Percentiles rank a stretch among this genome's conserved stretches.
Evolutionary conservation across 441 rosid species (phyloP).

Genomic region (Populus hybrid): DNA sequence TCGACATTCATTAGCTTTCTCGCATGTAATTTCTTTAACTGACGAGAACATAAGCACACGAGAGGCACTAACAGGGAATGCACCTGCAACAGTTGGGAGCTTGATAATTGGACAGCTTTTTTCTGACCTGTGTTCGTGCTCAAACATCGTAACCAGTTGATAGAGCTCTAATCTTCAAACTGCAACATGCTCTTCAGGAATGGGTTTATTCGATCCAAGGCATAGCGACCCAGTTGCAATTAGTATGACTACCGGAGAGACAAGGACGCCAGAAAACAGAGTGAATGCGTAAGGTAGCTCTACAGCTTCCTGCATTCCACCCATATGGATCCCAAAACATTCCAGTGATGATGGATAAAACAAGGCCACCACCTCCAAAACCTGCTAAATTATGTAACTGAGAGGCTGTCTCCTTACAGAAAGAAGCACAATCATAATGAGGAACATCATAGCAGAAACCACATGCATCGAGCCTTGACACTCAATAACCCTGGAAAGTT

Average conservation of each 20-base stretch:
- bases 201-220: conserved; percentile 55
- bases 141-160: conserved; percentile 62
- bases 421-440: conserved; percentile 2
- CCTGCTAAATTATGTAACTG: conserved; percentile 64
- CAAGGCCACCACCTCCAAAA: too few relatives aligned
- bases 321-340: conserved; percentile 70
- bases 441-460: neutral
- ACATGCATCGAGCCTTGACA: too few relatives aligned
- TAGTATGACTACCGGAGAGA: conserved; percentile 39
- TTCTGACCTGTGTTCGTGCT: conserved; percentile 62
- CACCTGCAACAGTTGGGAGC: too few relatives aligned
- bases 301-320: conserved; percentile 65
- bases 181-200: conserved; percentile 50
- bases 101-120: conserved; percentile 4
- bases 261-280: conserved; percentile 47
- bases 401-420: conserved; percentile 60
- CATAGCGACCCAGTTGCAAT: conserved; percentile 52
- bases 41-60: neutral
- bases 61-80: too few relatives aligned
- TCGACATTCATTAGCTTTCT: neutral
- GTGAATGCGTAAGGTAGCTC: conserved; percentile 66
- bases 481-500: too few relatives aligned
- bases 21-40: neutral
- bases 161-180: conserved; percentile 61
- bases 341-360: conserved; percentile 57